Conservation (phyloP, 2,329 filamentous ascomycete species). For the Xylariaceae sp. region DNA sequence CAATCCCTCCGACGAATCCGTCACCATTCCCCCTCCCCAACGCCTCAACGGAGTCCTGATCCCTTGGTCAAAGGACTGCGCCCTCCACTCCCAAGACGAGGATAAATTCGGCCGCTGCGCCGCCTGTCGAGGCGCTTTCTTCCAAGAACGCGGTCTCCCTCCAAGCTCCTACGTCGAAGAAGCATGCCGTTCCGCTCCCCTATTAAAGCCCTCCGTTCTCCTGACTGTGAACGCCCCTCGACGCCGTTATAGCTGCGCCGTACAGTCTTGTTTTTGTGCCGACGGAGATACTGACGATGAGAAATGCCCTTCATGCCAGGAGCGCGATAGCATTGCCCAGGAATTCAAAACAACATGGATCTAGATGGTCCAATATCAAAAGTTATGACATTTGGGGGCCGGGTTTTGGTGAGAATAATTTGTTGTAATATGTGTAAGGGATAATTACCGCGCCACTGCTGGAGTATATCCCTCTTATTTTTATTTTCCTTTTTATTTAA, state of each 20-base stretch:
- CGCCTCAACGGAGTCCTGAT: conserved; percentile 12
- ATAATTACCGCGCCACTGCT: no score
- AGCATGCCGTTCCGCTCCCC: conserved; percentile 5
- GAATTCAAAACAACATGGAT: conserved; percentile 6
- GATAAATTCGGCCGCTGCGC: background rate
- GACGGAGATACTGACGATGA: background rate
- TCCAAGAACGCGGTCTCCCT: conserved; percentile 18
- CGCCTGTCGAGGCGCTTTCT: conserved; percentile 7
- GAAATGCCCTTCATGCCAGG: conserved; percentile 8
- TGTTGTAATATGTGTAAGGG: no score
- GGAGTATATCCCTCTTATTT: no score
- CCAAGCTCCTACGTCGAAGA: conserved; percentile 5
- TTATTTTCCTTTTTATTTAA: no score
- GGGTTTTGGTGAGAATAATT: background rate
- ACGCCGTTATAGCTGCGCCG: conserved; percentile 16
- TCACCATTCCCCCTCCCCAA: conserved; percentile 9
- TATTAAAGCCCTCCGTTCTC: background rate
- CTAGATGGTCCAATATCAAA: background rate
- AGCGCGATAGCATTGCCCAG: background rate
- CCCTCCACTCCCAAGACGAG: background rate
- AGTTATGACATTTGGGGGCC: background rate
- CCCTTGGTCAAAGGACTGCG: background rate
- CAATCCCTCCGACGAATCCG: conserved; percentile 7
- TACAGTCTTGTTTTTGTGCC: conserved; percentile 22
- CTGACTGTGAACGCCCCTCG: conserved; percentile 16